These are phyloP conservation scores for Mycothermus thermophilus DNA, from an alignment of 495 filamentous ascomycete species.

Conservation along the genomic window DNA sequence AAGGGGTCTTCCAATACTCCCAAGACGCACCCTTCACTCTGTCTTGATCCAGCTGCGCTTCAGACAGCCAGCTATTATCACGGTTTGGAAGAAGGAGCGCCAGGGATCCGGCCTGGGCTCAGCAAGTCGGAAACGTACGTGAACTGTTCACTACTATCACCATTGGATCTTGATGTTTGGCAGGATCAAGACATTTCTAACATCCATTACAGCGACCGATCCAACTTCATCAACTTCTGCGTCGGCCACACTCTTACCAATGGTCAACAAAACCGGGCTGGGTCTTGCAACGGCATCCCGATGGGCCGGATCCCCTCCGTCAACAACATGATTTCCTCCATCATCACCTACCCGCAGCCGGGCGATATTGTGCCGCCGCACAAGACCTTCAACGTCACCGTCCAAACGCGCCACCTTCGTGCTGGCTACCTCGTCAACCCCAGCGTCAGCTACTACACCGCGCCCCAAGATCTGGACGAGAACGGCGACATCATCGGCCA, in stretches of 20 bases:
- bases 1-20: neutral
- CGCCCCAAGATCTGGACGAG: slow-evolving; percentile 39
- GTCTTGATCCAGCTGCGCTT: neutral
- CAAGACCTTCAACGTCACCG: slow-evolving; percentile 34
- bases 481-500: slow-evolving; percentile 38
- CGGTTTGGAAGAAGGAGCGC: slow-evolving; percentile 1
- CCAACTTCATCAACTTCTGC: slow-evolving; percentile 42
- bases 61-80: slow-evolving; percentile 2
- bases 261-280: slow-evolving; percentile 31
- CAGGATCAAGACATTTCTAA: neutral
- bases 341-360: slow-evolving; percentile 35
- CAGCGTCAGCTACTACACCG: slow-evolving; percentile 39
- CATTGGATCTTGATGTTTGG: neutral
- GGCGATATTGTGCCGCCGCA: slow-evolving; percentile 28
- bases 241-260: slow-evolving; percentile 38
- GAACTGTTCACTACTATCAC: slow-evolving; percentile 16
- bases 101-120: slow-evolving; percentile 1
- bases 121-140: slow-evolving; percentile 2
- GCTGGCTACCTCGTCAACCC: slow-evolving; percentile 45
- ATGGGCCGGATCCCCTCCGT: slow-evolving; percentile 48
- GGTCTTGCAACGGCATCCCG: slow-evolving; percentile 42
- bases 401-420: slow-evolving; percentile 41
- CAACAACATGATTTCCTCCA: slow-evolving; percentile 43
- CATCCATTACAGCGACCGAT: slow-evolving; percentile 7
- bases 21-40: neutral